These are phyloP conservation scores for Iberis pinnata DNA, from an alignment of 345 rosid genomes.

Conservation along the genomic window DNA sequence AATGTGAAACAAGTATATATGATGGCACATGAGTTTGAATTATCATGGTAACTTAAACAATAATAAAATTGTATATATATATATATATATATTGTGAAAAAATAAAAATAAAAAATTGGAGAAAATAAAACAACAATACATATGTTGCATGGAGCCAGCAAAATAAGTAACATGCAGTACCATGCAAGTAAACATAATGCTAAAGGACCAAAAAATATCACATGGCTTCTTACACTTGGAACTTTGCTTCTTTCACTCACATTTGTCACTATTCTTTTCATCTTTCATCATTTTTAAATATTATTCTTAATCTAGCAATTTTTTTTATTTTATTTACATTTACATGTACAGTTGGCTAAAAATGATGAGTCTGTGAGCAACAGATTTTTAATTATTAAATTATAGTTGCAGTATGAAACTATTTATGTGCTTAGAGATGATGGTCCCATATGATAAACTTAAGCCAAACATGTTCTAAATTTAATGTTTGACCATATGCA, in stretches of 20 bases:
- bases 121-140: slow-evolving; percentile 4
- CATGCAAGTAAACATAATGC: slow-evolving; percentile 33
- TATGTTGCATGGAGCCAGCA: slow-evolving; percentile 28
- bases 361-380: too few species aligned
- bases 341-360: too few species aligned
- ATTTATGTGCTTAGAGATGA: too few species aligned
- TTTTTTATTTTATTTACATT: neutral
- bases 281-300: slow-evolving; percentile 26
- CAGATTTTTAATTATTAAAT: too few species aligned
- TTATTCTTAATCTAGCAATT: slow-evolving; percentile 8
- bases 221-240: slow-evolving; percentile 32
- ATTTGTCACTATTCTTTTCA: slow-evolving; percentile 19
- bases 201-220: slow-evolving; percentile 25
- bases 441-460: too few species aligned
- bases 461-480: too few species aligned
- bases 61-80: slow-evolving; percentile 8
- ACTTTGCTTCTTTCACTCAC: slow-evolving; percentile 32
- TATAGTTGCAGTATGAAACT: too few species aligned
- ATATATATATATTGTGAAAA: neutral
- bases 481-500: too few species aligned
- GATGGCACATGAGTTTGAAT: slow-evolving; percentile 12
- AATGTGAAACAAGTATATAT: slow-evolving; percentile 28
- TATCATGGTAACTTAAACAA: slow-evolving; percentile 28
- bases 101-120: neutral
- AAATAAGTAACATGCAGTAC: slow-evolving; percentile 31